These are phyloP conservation scores for Epichloe sibirici DNA, from an alignment of 2,329 filamentous ascomycete genomes.

Conservation along the genomic window DNA sequence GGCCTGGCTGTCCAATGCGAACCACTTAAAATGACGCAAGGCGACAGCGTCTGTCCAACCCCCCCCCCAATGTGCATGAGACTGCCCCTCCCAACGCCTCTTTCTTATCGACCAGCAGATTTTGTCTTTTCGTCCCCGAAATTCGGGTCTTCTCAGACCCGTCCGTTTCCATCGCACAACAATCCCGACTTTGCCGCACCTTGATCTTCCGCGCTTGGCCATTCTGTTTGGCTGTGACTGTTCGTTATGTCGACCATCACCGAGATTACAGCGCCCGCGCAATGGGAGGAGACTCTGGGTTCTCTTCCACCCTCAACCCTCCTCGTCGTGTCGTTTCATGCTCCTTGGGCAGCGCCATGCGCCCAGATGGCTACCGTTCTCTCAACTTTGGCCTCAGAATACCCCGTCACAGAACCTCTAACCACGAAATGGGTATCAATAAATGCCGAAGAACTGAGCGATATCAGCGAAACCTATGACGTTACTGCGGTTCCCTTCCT, in stretches of 20 bases:
- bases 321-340: constrained; percentile 85
- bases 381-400: constrained; percentile 73
- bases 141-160: constrained; percentile 3
- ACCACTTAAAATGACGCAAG: constrained; percentile 14
- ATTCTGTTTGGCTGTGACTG: not conserved
- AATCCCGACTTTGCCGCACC: not conserved
- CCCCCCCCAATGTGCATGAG: not conserved
- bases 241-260: constrained; percentile 59
- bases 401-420: constrained; percentile 54
- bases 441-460: constrained; percentile 88
- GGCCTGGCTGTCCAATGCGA: not conserved
- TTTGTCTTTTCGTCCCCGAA: constrained; percentile 8
- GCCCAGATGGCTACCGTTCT: constrained; percentile 87
- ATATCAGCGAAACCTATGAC: constrained; percentile 84
- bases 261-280: constrained; percentile 61
- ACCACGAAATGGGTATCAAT: constrained; percentile 75
- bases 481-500: constrained; percentile 91
- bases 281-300: constrained; percentile 58
- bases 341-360: constrained; percentile 93
- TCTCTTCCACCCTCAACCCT: constrained; percentile 58
- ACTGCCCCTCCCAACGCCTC: constrained; percentile 3
- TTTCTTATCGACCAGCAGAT: no score
- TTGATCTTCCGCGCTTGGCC: not conserved
- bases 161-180: constrained; percentile 2
- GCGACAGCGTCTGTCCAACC: not conserved